A percentile compares a stretch with the other conserved stretches of the same genome.
These are phyloP conservation scores for Penicillium aurantiogriseum DNA, from an alignment of 2,329 filamentous ascomycete species.

Conservation along the genomic window DNA sequence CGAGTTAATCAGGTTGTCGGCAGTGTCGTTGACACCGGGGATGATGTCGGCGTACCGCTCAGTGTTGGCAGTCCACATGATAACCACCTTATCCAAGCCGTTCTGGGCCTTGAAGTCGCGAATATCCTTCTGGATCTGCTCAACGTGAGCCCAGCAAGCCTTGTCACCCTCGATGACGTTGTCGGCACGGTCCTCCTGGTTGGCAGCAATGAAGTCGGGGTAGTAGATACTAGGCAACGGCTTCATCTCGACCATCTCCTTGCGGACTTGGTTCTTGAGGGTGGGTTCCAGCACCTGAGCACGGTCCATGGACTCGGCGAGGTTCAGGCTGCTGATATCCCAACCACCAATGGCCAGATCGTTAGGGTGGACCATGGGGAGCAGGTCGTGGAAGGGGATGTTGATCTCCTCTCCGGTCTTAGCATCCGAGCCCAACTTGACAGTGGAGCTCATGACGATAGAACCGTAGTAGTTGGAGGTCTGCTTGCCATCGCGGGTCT, in stretches of 20 bases:
- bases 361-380: conserved; percentile 97
- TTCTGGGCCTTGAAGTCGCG: conserved; percentile 87
- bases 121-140: conserved; percentile 90
- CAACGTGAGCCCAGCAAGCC: conserved; percentile 82
- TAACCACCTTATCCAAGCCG: conserved; percentile 87
- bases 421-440: conserved; percentile 89
- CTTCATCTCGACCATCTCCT: conserved; percentile 87
- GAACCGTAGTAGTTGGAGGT: conserved; percentile 97
- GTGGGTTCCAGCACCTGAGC: conserved; percentile 93
- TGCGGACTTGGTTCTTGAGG: conserved; percentile 82
- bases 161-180: conserved; percentile 82
- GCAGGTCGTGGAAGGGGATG: conserved; percentile 88
- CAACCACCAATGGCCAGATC: conserved; percentile 93
- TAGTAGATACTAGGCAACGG: conserved; percentile 97
- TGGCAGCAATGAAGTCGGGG: conserved; percentile 97
- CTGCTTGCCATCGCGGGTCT: conserved; percentile 84
- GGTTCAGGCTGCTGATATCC: conserved; percentile 91
- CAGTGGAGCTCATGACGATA: conserved; percentile 92
- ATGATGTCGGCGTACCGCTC: conserved; percentile 92
- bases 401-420: conserved; percentile 87
- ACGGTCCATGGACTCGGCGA: conserved; percentile 91
- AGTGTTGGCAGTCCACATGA: conserved; percentile 98
- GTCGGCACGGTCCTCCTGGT: conserved; percentile 95
- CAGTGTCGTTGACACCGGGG: conserved; percentile 90
- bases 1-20: conserved; percentile 84